A percentile compares a stretch with the other conserved stretches of the same genome.
Evolutionary conservation across 768 basidiomycete genomes (phyloP).

Genomic region (Phaeolepiota aurea): DNA sequence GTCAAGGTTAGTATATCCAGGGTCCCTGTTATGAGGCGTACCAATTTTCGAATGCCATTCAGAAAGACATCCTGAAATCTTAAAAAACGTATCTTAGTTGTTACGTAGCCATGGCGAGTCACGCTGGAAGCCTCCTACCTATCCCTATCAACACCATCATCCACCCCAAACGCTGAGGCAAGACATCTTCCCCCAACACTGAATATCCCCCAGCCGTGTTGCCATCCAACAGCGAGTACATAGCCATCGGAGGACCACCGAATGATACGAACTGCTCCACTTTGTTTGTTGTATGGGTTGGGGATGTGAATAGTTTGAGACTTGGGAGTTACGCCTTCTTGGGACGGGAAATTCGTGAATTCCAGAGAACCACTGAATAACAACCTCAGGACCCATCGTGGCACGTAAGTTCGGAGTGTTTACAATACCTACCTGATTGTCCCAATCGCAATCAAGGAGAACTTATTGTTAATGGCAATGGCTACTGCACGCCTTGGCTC

Average conservation of each 20-base stretch:
- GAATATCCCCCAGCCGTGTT: conserved; percentile 83
- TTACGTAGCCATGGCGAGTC: conserved; percentile 5
- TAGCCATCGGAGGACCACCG: conserved; percentile 97
- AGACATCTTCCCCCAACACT: conserved; percentile 85
- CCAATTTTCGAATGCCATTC: conserved; percentile 69
- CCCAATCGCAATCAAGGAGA: conserved; percentile 79
- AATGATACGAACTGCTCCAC: conserved; percentile 57
- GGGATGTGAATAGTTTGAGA: conserved; percentile 60
- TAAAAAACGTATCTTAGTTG: neutral
- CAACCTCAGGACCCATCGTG: too few relatives aligned
- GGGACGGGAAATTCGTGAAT: conserved; percentile 60
- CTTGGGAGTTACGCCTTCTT: conserved; percentile 45
- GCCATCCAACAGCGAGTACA: conserved; percentile 89
- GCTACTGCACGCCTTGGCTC: conserved; percentile 60
- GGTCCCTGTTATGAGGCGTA: conserved; percentile 28
- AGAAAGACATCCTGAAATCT: conserved; percentile 82
- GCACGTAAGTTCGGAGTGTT: neutral
- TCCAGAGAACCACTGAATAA: conserved; percentile 53
- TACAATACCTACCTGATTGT: conserved; percentile 43
- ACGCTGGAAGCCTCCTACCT: conserved; percentile 23
- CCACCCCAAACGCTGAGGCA: conserved; percentile 67
- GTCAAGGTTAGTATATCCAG: conserved; percentile 1
- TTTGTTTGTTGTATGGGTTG: conserved; percentile 46
- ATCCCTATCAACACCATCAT: conserved; percentile 48
- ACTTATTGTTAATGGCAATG: conserved; percentile 68